Conservation (phyloP, 192 early-diverging fungal genomes). For the Gryganskiella cystojenkinii region DNA sequence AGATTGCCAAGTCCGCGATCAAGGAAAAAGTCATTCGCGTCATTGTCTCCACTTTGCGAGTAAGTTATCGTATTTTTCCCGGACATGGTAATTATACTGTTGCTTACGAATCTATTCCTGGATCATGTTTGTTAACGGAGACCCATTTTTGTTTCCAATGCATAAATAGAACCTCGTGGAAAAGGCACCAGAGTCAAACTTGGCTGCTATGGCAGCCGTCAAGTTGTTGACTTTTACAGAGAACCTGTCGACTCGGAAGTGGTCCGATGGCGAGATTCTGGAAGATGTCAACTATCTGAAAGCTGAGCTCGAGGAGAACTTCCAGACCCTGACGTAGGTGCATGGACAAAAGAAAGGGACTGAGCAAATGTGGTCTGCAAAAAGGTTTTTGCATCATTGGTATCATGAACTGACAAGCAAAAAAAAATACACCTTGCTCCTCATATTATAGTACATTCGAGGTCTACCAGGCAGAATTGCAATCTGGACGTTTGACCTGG, state of each 20-base stretch:
- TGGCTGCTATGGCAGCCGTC: constrained; percentile 88
- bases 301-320: constrained; percentile 78
- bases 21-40: constrained; percentile 98
- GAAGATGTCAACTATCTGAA: constrained; percentile 82
- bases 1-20: constrained; percentile 92
- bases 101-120: not conserved
- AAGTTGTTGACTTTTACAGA: constrained; percentile 80
- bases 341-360: too few relatives aligned
- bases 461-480: constrained; percentile 91
- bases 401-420: too few relatives aligned
- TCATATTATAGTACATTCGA: constrained; percentile 82
- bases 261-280: constrained; percentile 91
- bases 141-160: not conserved
- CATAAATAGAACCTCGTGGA: constrained; percentile 76
- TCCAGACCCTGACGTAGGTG: constrained; percentile 78
- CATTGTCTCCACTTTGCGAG: constrained; percentile 85
- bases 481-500: constrained; percentile 89
- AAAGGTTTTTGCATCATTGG: too few relatives aligned
- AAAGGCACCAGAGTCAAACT: constrained; percentile 79
- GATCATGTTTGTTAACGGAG: not conserved
- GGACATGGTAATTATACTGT: not conserved
- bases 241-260: constrained; percentile 82
- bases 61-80: constrained; percentile 30
- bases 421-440: too few relatives aligned
- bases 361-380: too few relatives aligned